Conservation (phyloP, 441 rosid species). For the Manihot esculenta region DNA sequence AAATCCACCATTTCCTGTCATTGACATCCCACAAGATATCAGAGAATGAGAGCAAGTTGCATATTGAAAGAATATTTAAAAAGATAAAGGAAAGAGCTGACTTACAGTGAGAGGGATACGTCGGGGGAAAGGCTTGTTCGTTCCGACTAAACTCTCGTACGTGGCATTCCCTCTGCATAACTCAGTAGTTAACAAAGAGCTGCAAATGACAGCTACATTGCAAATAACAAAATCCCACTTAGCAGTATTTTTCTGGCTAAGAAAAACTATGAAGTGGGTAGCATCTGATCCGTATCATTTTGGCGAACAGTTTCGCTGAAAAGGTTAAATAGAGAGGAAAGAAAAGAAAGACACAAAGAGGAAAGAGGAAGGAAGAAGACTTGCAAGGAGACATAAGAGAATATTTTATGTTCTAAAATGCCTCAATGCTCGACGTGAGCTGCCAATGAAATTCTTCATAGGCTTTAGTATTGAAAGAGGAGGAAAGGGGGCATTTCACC, state of each 20-base stretch:
- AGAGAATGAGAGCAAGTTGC: not conserved
- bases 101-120: constrained; percentile 76
- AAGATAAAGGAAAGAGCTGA: not conserved
- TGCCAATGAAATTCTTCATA: not conserved
- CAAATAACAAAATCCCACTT: too few species aligned
- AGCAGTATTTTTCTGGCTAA: too few species aligned
- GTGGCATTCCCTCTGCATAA: constrained; percentile 62
- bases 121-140: constrained; percentile 49
- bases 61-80: not conserved
- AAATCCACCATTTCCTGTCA: constrained; percentile 72
- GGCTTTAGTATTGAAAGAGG: too few species aligned
- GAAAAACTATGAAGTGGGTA: too few species aligned
- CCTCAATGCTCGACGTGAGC: not conserved
- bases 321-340: not conserved
- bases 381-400: not conserved
- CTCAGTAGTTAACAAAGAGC: not conserved
- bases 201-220: too few species aligned
- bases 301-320: too few species aligned
- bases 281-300: too few species aligned
- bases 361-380: not conserved
- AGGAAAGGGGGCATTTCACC: constrained; percentile 36
- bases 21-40: constrained; percentile 13
- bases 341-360: not conserved
- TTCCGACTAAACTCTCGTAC: constrained; percentile 59
- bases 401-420: not conserved